Evolutionary conservation across 2,329 filamentous ascomycete genomes (phyloP).

Genomic region (Alternaria infectoria): DNA sequence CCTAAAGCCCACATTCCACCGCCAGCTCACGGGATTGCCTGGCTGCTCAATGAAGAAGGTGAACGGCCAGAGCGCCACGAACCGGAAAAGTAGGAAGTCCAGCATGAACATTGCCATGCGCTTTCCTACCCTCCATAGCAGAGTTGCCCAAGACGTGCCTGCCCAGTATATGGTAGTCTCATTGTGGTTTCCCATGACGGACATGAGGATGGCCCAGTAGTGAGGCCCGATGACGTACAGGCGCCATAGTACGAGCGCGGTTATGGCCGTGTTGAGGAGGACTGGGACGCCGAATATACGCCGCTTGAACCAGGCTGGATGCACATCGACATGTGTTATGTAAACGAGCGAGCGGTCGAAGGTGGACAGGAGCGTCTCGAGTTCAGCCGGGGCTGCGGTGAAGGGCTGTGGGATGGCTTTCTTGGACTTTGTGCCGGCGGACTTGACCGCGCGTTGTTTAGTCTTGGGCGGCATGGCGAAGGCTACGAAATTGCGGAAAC

Average conservation of each 20-base stretch:
- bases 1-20: slow-evolving; percentile 76
- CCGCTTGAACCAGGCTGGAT: slow-evolving; percentile 73
- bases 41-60: slow-evolving; percentile 66
- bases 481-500: background rate
- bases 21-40: slow-evolving; percentile 73
- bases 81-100: slow-evolving; percentile 67
- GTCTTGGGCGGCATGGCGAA: slow-evolving; percentile 28
- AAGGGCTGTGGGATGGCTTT: slow-evolving; percentile 60
- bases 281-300: slow-evolving; percentile 83
- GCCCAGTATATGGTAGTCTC: slow-evolving; percentile 68
- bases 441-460: slow-evolving; percentile 24
- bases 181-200: slow-evolving; percentile 70
- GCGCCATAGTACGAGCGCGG: slow-evolving; percentile 69
- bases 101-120: slow-evolving; percentile 72
- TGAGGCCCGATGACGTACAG: slow-evolving; percentile 71
- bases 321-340: slow-evolving; percentile 80
- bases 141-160: slow-evolving; percentile 60
- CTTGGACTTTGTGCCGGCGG: slow-evolving; percentile 1
- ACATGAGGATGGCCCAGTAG: slow-evolving; percentile 72
- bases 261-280: slow-evolving; percentile 74
- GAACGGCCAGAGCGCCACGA: slow-evolving; percentile 56
- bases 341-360: slow-evolving; percentile 77
- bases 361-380: slow-evolving; percentile 69
- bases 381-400: slow-evolving; percentile 65
- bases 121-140: slow-evolving; percentile 63